Percentiles rank a stretch among this genome's conserved stretches.
Evolutionary conservation across 768 basidiomycete species (phyloP).

Genomic region (Trametes villosa): DNA sequence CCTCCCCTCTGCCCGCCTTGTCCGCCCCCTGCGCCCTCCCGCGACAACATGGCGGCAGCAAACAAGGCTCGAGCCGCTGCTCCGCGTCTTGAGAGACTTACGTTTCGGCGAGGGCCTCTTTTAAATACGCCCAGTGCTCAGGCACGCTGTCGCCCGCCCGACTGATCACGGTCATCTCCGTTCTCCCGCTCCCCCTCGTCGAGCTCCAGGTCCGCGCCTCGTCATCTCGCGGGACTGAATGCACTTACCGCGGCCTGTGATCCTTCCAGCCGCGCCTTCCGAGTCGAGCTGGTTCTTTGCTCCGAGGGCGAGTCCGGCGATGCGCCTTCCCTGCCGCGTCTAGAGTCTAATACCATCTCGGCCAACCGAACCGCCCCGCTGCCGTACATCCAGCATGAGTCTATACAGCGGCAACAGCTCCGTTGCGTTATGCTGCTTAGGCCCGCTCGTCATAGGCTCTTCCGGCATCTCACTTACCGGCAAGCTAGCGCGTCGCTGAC

Average conservation of each 20-base stretch:
- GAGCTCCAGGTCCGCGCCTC: background rate
- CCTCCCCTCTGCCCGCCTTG: background rate
- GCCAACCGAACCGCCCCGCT: no score
- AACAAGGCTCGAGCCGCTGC: background rate
- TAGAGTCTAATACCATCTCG: no score
- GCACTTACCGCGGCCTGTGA: no score
- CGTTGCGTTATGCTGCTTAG: background rate
- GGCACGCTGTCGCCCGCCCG: background rate
- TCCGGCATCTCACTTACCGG: background rate
- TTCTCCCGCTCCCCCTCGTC: background rate
- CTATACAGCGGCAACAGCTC: background rate
- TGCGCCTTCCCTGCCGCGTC: no score
- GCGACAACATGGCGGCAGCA: background rate
- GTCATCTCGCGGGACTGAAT: background rate
- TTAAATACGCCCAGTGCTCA: no score
- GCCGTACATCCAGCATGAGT: no score
- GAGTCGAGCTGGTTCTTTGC: no score
- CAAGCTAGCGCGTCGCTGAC: background rate
- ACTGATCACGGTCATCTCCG: conserved; percentile 7
- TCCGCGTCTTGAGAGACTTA: background rate
- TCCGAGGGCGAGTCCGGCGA: no score
- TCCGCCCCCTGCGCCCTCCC: background rate
- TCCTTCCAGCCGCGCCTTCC: no score
- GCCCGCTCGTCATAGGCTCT: background rate
- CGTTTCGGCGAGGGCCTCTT: conserved; percentile 1